Base-by-base conservation (phyloP, 2,329 filamentous ascomycete species). In the Bretziella fagacearum region DNA sequence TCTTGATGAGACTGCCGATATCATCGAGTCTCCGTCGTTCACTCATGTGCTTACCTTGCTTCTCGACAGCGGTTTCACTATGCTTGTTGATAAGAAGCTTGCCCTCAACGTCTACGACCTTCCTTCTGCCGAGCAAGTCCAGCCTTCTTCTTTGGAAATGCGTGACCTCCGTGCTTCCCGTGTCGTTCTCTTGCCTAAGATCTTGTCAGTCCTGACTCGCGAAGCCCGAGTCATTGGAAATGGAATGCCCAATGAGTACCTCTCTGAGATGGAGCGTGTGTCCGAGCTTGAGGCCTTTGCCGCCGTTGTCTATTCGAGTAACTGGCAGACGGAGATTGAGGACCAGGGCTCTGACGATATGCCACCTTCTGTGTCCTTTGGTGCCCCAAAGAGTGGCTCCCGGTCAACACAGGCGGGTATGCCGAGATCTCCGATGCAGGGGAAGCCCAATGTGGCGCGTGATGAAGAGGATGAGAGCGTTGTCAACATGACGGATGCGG, bases 11-110 rank as follows among this genome's bases (percentile, higher is more conserved):
- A 96, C 91, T 2, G 84, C 89, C 32, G 91, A 98, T 59, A 73
- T 98, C 20, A 80, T 96, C 58, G 91, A 98, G 58, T 95, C 91
- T 1, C 91, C 91, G 0, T 75, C 84, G 29, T 96, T 96, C 63
- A 74, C 79, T 0, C 81, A 86, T 56, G 86, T 98, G 29, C 71
- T 95, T 37, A 84, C 81, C 2, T 77, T 84, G 49, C 73, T 95
- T 48, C 81, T 96, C 51, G 87, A 96, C 60, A 74, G 85, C 39
- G 82, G 80, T 47, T 98, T 95, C 64, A 82, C 82, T 2, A 74
- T 81, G 20, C 72, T 98, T 13, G 73, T 94, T 22, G 83, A 95
- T 57, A 71, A 75, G 56, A 91, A 91, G 62, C 74, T 95, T 46
- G 79, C 83, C 4, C 69, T 73, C 3, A 78, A 84, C 53, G 80